Conservation (phyloP, 2,329 filamentous ascomycete genomes). For the Blastomyces gilchristii region DNA sequence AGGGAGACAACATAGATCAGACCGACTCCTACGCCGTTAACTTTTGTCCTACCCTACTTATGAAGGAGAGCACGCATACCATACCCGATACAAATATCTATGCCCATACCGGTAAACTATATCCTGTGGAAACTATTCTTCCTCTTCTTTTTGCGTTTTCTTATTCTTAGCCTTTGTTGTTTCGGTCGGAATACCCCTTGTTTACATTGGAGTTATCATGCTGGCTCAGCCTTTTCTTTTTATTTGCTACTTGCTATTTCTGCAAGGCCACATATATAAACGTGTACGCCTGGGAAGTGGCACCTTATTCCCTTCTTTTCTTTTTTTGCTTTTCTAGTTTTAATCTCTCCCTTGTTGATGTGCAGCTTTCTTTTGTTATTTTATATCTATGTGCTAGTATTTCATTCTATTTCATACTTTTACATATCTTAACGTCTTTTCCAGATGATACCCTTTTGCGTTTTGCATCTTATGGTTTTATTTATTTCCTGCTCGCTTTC, state of each 20-base stretch:
- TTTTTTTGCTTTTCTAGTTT: neutral
- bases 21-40: neutral
- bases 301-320: neutral
- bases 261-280: neutral
- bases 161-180: neutral
- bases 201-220: neutral
- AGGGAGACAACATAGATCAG: neutral
- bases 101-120: neutral
- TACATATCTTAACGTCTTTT: neutral
- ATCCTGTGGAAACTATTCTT: neutral
- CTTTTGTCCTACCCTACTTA: neutral
- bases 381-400: neutral
- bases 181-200: neutral
- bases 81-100: neutral
- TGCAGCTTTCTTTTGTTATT: neutral
- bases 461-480: neutral
- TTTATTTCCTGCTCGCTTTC: neutral
- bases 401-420: neutral
- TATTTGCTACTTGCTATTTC: too few relatives aligned
- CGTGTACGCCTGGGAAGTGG: neutral
- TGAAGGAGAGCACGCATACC: neutral
- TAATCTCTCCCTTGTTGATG: neutral
- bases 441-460: conserved; percentile 5
- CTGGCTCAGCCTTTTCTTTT: neutral
- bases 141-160: neutral